These are phyloP conservation scores for Carallia brachiata DNA, from an alignment of 345 rosid species.

Conservation along the genomic window DNA sequence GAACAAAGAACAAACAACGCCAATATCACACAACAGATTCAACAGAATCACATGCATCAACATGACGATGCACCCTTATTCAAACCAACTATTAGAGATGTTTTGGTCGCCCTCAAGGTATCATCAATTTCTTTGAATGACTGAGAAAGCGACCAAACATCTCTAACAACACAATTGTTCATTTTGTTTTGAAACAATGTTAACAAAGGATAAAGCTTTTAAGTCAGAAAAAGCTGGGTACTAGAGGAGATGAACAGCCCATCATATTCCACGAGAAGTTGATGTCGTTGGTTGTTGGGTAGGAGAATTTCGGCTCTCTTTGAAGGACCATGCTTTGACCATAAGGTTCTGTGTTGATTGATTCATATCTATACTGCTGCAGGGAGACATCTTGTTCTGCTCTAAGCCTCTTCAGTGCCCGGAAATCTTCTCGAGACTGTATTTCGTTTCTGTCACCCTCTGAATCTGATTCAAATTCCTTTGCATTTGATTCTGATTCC, in stretches of 20 bases:
- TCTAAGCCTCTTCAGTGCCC: conserved; percentile 26
- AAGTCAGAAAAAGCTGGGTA: conserved; percentile 30
- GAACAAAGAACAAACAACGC: no score
- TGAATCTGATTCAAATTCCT: conserved; percentile 38
- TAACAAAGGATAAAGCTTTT: background rate
- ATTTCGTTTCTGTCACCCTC: conserved; percentile 29
- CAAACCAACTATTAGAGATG: background rate
- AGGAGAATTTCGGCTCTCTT: conserved; percentile 11
- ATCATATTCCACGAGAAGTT: conserved; percentile 29
- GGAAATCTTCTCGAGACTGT: conserved; percentile 24
- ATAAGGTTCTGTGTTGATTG: conserved; percentile 13
- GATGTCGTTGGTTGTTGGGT: conserved; percentile 14
- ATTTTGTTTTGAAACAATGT: background rate
- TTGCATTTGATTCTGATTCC: conserved; percentile 46
- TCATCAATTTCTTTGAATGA: background rate
- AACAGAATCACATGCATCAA: no score
- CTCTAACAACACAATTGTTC: background rate
- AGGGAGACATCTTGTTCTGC: conserved; percentile 14
- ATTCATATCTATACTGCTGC: conserved; percentile 7
- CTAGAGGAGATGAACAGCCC: conserved; percentile 29
- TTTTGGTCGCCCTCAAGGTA: background rate
- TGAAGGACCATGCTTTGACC: conserved; percentile 10
- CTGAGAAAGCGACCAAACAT: background rate
- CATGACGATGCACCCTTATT: no score
- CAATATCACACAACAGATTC: no score